These are phyloP conservation scores for Henckelia pumila DNA, from an alignment of 257 asterid genomes.

Conservation along the genomic window DNA sequence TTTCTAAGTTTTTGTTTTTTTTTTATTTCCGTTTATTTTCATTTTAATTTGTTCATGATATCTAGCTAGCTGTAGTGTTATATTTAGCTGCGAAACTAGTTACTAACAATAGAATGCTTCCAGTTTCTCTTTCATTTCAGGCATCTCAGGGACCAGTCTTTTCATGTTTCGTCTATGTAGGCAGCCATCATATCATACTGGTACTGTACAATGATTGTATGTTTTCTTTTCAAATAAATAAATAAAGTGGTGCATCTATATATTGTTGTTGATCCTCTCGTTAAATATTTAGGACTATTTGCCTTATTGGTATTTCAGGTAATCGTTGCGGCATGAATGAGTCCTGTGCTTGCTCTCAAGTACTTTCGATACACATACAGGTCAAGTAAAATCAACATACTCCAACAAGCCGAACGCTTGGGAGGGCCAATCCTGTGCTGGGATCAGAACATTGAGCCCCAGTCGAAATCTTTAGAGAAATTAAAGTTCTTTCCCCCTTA, in stretches of 20 bases:
- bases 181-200: constrained; percentile 93
- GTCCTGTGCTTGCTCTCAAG: constrained; percentile 86
- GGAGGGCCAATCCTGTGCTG: constrained; percentile 86
- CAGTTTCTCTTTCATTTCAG: constrained; percentile 96
- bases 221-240: too few species aligned
- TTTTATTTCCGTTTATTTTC: constrained; percentile 17
- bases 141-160: constrained; percentile 96
- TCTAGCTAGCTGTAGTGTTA: constrained; percentile 16
- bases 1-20: constrained; percentile 70
- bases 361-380: constrained; percentile 87
- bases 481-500: constrained; percentile 70
- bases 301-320: constrained; percentile 49
- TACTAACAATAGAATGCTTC: constrained; percentile 47
- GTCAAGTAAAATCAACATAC: constrained; percentile 91
- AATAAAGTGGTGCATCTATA: too few species aligned
- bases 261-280: not conserved
- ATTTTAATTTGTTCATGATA: constrained; percentile 9
- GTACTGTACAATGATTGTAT: constrained; percentile 77
- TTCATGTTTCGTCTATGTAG: constrained; percentile 92
- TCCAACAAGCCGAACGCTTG: constrained; percentile 90
- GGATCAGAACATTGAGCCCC: constrained; percentile 88
- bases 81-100: too few species aligned
- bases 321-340: constrained; percentile 82
- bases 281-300: constrained; percentile 11
- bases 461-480: constrained; percentile 64